Evolutionary conservation across 2,329 filamentous ascomycete species (phyloP), one percentile per base, ranked within the genome.

Genomic region (Cladosporium sp.): DNA sequence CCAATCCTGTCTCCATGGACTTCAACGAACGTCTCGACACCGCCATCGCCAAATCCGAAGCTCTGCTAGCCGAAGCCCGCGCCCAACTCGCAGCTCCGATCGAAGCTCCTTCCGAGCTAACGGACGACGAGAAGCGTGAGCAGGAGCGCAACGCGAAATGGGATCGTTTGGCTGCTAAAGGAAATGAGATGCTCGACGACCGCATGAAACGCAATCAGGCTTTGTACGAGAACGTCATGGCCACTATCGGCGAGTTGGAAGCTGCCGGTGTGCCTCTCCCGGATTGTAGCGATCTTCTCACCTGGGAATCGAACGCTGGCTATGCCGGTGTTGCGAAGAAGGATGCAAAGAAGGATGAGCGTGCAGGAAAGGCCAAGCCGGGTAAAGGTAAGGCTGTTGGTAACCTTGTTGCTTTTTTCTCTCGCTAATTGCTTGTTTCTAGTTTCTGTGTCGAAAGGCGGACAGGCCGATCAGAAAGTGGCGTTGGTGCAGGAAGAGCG

Each of bases 11-110:
- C n/a, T 9, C 36, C 9, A 29, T 50, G 8, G 48, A 53, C 36
- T 50, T 55, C 38, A 36, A 48, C 7, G 32, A 57, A 11, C 43
- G 57, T 18, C 30, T 53, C 2, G 55, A 57, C 33, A 29, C 43
- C 8, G 55, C 51, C 6, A 55, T 53, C 38, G 50, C 48, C n/a
- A 52, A 40, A 20, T 53, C 50, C 8, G 38, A 39, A 6, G 35
- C 43, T n/a, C 39, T 53, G 11, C 49, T 53, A 20, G 11, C 30
- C 19, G 47, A 54, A 38, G 52, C 50, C 5, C 48, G 51, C 9
- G 50, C 41, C 6, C 52, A 53, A 30, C 47, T 58, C 13, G 39
- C 43, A 4, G 41, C 38, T 9, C 52, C 51, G 3, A 25, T 29
- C 7, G 22, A 45, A 7, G 48, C 40, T 7, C 52, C 47, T 11